Conservation (phyloP, 1,284 basidiomycete genomes). For the Pulchroboletus neoregius region DNA sequence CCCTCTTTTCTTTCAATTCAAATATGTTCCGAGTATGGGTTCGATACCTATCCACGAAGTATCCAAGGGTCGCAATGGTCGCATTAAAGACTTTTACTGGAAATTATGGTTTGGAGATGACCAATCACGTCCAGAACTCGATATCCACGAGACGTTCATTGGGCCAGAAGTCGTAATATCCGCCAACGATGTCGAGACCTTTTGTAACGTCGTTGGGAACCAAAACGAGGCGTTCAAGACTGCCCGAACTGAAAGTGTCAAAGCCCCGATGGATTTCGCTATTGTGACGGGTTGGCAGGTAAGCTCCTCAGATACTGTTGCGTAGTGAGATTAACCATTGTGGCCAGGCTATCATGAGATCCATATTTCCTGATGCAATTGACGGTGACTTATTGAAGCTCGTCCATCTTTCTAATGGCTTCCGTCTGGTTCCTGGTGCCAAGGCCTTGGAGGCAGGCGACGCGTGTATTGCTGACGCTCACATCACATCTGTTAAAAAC, state of each 20-base stretch:
- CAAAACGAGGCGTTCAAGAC: conserved; percentile 88
- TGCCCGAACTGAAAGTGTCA: conserved; percentile 62
- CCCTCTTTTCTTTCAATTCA: conserved; percentile 80
- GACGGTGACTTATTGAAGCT: conserved; percentile 94
- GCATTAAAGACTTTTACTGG: conserved; percentile 98
- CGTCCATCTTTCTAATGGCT: conserved; percentile 96
- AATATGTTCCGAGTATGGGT: conserved; percentile 85
- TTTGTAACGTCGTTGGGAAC: conserved; percentile 94
- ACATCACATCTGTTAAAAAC: conserved; percentile 88
- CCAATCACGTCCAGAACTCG: conserved; percentile 68
- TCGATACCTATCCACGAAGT: conserved; percentile 94
- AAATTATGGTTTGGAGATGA: conserved; percentile 92
- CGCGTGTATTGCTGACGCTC: conserved; percentile 85
- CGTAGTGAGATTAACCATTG: conserved; percentile 11
- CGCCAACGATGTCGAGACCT: conserved; percentile 74
- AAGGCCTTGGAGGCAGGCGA: conserved; percentile 82
- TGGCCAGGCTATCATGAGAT: conserved; percentile 87
- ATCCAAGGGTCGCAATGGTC: conserved; percentile 77
- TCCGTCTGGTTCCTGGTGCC: conserved; percentile 81
- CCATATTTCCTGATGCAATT: conserved; percentile 89
- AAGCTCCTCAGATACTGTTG: conserved; percentile 28
- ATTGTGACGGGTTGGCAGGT: conserved; percentile 98
- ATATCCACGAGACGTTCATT: conserved; percentile 74
- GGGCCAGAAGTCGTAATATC: conserved; percentile 83
- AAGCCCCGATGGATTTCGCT: conserved; percentile 97